A percentile compares a stretch with the other conserved stretches of the same genome.
Conservation (phyloP, 768 basidiomycete genomes). For the Coprinopsis sp. region DNA sequence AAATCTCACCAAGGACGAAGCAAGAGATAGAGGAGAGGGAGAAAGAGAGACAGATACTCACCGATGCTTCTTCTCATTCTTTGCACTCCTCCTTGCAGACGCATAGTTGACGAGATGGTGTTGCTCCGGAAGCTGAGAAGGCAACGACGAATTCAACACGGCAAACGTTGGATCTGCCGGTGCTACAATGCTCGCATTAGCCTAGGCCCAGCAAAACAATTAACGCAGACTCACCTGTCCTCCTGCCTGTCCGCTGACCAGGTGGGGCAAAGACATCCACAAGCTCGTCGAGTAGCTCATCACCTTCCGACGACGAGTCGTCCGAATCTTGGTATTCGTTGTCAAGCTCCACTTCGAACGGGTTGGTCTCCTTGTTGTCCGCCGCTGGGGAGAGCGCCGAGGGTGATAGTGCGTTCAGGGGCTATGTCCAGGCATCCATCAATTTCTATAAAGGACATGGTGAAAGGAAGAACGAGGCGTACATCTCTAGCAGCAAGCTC, state of each 20-base stretch:
- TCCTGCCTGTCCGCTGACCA: no score
- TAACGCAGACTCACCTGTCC: no score
- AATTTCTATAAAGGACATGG: neutral
- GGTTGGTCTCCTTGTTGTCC: conserved; percentile 65
- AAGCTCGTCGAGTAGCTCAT: conserved; percentile 34
- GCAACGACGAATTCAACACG: conserved; percentile 85
- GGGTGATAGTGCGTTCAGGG: conserved; percentile 61
- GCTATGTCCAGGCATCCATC: conserved; percentile 36
- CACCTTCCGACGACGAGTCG: conserved; percentile 54
- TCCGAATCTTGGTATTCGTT: conserved; percentile 53
- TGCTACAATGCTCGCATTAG: conserved; percentile 7
- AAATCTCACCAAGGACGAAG: no score
- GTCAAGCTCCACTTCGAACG: conserved; percentile 74
- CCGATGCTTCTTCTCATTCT: no score
- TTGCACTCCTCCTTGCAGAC: conserved; percentile 46
- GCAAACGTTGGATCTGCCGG: conserved; percentile 36
- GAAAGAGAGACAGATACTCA: no score
- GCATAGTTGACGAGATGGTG: conserved; percentile 71
- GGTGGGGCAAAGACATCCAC: conserved; percentile 21
- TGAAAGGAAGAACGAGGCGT: conserved; percentile 24
- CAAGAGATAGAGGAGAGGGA: no score
- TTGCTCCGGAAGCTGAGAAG: conserved; percentile 53
- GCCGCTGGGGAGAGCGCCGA: conserved; percentile 59
- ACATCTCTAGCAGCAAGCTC: conserved; percentile 79
- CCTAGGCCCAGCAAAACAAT: no score